phyloP scores from a whole-genome alignment of 371 early-diverging fungal genomes.

The Rhizopus arrhizus region DNA sequence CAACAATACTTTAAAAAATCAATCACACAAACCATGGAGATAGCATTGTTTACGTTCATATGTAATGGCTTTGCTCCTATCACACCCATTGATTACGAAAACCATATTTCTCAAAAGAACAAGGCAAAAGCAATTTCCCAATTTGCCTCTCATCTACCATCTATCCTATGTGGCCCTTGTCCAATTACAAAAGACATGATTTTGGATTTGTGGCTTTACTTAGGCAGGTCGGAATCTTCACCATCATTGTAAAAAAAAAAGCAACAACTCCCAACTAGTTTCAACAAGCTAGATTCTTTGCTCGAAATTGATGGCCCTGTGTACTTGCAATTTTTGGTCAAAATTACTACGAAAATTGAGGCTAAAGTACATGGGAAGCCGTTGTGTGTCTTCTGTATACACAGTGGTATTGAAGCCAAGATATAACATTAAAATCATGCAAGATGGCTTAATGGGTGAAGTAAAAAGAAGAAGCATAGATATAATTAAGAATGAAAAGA shows the following conservation, averaged over 20 bases:
- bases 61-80: background rate
- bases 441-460: background rate
- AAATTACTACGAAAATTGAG: background rate
- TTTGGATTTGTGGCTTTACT: no score
- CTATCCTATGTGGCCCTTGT: no score
- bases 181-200: no score
- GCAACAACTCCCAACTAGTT: no score
- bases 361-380: background rate
- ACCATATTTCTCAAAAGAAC: background rate
- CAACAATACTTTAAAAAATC: no score
- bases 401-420: no score
- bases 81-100: background rate
- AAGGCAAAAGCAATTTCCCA: background rate
- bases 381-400: no score
- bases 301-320: no score
- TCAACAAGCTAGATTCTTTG: no score
- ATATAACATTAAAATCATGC: background rate
- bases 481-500: background rate
- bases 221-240: no score
- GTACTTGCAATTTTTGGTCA: background rate
- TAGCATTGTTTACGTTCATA: background rate
- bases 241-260: no score
- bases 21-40: background rate
- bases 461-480: background rate
- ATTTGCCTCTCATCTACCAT: no score